Base-by-base conservation (phyloP, 805 yeast species). In the Jamesozyma hellenica region DNA sequence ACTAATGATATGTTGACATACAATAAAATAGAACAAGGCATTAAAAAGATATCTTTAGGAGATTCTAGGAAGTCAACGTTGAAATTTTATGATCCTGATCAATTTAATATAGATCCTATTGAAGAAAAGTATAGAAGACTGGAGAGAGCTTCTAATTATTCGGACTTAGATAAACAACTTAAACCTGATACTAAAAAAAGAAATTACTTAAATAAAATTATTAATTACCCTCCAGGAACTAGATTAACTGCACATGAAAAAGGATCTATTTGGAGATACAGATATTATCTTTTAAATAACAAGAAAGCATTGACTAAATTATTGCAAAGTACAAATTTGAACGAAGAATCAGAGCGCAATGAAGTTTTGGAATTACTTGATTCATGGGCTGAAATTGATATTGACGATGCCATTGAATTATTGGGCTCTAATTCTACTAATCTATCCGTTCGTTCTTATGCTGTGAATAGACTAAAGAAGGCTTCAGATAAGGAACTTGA, bases 131-230 rank as follows among this genome's bases (percentile, higher is more conserved):
- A 82, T 55, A 76, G 95, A 48, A 77, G 81, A 42, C 63, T 90
- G 38, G 92, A 88, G 46, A 80, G 96, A 59, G 75, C 82, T 36
- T 85, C 88, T 49, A 81, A 82, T 52, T 75, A 80, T 36, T 72
- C 84, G 1, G 72, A 83, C 21, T 61, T 85, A 28, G 97, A 88
- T 55, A 77, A 76, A 48, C 96, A 87, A 42, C 67, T 85, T 35
- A 85, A 88, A 50, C 98, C 98, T 1, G 82, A 90, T 15, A 81
- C 95, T 3, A 82, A 78, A 51, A 69, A 80, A 28, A 68, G 96
- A 49, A 86, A 80, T 45, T 82, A 83, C 47, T 68, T 90, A 39
- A 69, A 74, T 42, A 68, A 65, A 34, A 84, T 88, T 4, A 65
- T 90, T 38, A 67, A 68, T 18, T 84, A 79, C 52, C 88, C 96